Percentiles rank a stretch among this genome's conserved stretches.
Conservation (phyloP, 2,329 filamentous ascomycete species). For the Ophiostoma quercus region DNA sequence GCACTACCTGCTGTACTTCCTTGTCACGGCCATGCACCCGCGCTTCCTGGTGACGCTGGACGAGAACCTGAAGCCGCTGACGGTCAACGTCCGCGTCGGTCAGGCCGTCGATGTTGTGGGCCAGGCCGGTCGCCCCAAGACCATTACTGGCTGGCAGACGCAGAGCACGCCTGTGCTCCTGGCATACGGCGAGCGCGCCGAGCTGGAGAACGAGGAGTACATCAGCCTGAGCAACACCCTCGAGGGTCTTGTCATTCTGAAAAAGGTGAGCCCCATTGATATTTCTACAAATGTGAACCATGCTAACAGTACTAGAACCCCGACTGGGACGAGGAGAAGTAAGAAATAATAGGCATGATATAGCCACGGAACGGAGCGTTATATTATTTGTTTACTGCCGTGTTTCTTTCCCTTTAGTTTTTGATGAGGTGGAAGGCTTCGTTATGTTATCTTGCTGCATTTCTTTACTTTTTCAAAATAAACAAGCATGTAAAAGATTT, state of each 20-base stretch:
- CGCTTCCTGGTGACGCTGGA: slow-evolving; percentile 94
- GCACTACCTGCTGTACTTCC: slow-evolving; percentile 96
- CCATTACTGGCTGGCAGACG: slow-evolving; percentile 98
- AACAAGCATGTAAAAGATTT: background rate
- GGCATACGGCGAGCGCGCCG: slow-evolving; percentile 89
- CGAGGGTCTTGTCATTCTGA: slow-evolving; percentile 91
- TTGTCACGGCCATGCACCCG: slow-evolving; percentile 94
- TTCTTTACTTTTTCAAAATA: slow-evolving; percentile 6
- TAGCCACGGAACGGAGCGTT: slow-evolving; percentile 9
- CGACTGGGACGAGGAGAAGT: slow-evolving; percentile 49
- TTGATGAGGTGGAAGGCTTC: background rate
- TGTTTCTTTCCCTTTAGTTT: slow-evolving; percentile 20
- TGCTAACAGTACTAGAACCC: slow-evolving; percentile 42
- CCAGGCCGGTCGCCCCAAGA: slow-evolving; percentile 94
- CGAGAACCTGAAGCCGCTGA: slow-evolving; percentile 87
- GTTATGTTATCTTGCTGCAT: slow-evolving; percentile 11
- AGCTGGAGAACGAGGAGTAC: slow-evolving; percentile 97
- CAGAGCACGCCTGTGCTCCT: slow-evolving; percentile 97
- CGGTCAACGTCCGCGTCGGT: slow-evolving; percentile 92
- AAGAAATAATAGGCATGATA: slow-evolving; percentile 30
- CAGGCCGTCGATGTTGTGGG: slow-evolving; percentile 98
- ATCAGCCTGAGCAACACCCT: slow-evolving; percentile 84
- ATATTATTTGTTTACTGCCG: slow-evolving; percentile 19
- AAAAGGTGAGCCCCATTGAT: slow-evolving; percentile 62
- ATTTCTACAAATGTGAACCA: background rate